These are phyloP conservation scores for Oryza meridionalis DNA, from an alignment of 176 grass and related monocot species.

Conservation along the genomic window DNA sequence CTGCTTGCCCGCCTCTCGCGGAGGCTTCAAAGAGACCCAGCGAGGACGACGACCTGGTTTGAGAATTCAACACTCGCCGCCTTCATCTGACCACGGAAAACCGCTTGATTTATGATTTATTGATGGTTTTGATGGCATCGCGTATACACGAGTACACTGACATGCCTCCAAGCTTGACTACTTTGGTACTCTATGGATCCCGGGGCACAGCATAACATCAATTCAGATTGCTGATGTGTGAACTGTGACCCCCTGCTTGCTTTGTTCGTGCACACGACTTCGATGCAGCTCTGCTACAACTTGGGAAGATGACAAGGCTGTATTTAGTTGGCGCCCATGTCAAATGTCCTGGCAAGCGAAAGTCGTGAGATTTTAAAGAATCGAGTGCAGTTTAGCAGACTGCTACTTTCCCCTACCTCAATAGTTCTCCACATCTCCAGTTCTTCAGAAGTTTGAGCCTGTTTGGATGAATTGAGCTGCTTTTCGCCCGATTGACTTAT, in stretches of 20 bases:
- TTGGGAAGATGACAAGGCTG: not conserved
- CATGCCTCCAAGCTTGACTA: conserved; percentile 41
- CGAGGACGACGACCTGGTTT: not conserved
- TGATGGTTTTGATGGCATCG: not conserved
- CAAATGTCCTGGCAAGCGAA: not conserved
- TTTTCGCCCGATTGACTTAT: not conserved
- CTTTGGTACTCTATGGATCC: not conserved
- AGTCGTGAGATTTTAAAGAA: not conserved
- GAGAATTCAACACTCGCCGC: conserved; percentile 6
- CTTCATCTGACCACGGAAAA: conserved; percentile 13
- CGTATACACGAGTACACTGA: not conserved
- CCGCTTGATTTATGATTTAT: not conserved
- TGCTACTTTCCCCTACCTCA: conserved; percentile 21
- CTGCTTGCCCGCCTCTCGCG: not conserved
- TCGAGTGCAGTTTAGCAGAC: not conserved
- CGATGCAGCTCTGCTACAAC: not conserved
- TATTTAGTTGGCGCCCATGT: not conserved
- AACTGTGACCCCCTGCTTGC: not conserved
- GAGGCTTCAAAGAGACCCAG: not conserved
- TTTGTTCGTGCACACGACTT: not conserved
- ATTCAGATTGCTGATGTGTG: not conserved
- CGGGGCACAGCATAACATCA: not conserved
- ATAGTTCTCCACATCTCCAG: not conserved
- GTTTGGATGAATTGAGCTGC: not conserved
- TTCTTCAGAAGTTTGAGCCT: not conserved